These are phyloP conservation scores for Neostapfia colusana DNA, from an alignment of 176 grass and related monocot species.

Conservation along the genomic window DNA sequence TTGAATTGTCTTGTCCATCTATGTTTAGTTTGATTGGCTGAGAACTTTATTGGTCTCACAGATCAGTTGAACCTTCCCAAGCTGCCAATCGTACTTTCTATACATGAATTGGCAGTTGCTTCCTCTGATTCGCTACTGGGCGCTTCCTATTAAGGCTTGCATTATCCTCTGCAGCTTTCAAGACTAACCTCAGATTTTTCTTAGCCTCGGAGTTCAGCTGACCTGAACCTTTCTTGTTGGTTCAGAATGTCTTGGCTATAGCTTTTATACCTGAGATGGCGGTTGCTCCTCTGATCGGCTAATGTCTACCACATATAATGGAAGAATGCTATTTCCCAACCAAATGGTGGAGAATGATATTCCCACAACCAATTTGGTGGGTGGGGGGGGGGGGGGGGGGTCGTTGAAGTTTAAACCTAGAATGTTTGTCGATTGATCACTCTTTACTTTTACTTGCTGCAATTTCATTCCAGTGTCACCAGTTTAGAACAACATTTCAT, in stretches of 20 bases:
- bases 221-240: neutral
- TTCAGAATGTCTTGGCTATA: neutral
- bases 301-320: neutral
- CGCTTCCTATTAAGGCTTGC: too few species aligned
- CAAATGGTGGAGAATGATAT: neutral
- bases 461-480: too few species aligned
- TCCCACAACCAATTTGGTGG: neutral
- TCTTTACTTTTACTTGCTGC: too few species aligned
- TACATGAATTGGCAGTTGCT: conserved; percentile 8
- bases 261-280: conserved; percentile 14
- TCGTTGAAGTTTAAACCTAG: too few species aligned
- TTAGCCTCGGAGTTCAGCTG: neutral
- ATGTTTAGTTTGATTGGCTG: neutral
- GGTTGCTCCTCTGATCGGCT: neutral
- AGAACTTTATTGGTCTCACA: neutral
- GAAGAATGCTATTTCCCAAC: neutral
- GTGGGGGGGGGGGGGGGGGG: too few species aligned
- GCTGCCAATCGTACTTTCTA: neutral
- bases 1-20: neutral
- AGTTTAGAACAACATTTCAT: too few species aligned
- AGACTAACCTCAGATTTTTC: too few species aligned
- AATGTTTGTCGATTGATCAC: too few species aligned
- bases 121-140: neutral
- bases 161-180: too few species aligned
- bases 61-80: neutral